These are phyloP conservation scores for Aphanomyces stellatus DNA, from an alignment of 352 stramenopile genomes.

Conservation along the genomic window DNA sequence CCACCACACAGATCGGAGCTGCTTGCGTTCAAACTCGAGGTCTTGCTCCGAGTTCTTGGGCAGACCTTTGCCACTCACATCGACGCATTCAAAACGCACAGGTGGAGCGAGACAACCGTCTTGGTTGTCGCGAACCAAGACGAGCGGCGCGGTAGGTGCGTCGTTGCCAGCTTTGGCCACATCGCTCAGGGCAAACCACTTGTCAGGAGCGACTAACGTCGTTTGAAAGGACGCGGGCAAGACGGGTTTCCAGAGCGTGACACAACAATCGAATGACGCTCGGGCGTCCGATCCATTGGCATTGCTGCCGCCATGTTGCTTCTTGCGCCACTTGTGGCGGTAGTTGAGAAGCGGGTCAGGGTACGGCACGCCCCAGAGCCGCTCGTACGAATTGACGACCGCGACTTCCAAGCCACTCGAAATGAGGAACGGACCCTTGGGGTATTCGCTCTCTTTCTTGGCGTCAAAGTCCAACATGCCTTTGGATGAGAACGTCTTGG, in stretches of 20 bases:
- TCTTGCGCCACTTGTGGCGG: slow-evolving; percentile 75
- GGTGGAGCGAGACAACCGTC: slow-evolving; percentile 46
- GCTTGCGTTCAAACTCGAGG: slow-evolving; percentile 70
- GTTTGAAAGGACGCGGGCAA: slow-evolving; percentile 37
- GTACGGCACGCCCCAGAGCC: slow-evolving; percentile 72
- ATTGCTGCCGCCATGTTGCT: slow-evolving; percentile 1
- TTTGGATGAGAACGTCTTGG: slow-evolving; percentile 39
- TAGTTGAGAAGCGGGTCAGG: slow-evolving; percentile 68
- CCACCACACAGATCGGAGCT: slow-evolving; percentile 77
- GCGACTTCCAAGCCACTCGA: slow-evolving; percentile 63
- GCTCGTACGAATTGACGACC: slow-evolving; percentile 67
- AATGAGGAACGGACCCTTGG: slow-evolving; percentile 63
- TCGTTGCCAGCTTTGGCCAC: slow-evolving; percentile 56
- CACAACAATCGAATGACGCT: slow-evolving; percentile 34
- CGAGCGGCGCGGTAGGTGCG: slow-evolving; percentile 38
- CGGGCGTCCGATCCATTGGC: slow-evolving; percentile 16
- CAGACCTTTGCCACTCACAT: slow-evolving; percentile 74
- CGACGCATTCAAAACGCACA: slow-evolving; percentile 68
- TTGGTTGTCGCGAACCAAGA: slow-evolving; percentile 50
- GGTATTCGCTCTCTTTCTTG: slow-evolving; percentile 40
- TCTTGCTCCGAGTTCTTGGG: slow-evolving; percentile 68
- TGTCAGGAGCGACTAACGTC: slow-evolving; percentile 18
- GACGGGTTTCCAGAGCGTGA: slow-evolving; percentile 67
- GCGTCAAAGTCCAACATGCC: slow-evolving; percentile 40
- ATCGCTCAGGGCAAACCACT: slow-evolving; percentile 69